phyloP scores from a whole-genome alignment of 805 yeast genomes.

The Suhomyces vadensis region DNA sequence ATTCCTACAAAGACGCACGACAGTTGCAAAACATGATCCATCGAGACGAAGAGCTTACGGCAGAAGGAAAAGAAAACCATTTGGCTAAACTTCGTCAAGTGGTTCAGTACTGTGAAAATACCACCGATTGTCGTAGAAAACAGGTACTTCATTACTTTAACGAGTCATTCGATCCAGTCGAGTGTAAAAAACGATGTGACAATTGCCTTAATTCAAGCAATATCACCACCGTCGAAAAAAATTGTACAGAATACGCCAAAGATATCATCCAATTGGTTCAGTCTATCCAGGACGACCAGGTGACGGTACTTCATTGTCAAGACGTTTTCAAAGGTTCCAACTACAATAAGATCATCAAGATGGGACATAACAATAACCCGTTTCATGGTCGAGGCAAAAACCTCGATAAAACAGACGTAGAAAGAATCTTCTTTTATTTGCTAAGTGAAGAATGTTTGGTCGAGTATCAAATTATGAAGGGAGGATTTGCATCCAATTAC shows the following conservation, averaged over 20 bases:
- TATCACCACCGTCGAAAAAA: slow-evolving; percentile 51
- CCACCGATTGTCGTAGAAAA: slow-evolving; percentile 84
- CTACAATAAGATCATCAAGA: slow-evolving; percentile 55
- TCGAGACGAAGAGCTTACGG: slow-evolving; percentile 67
- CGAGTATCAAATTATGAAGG: slow-evolving; percentile 72
- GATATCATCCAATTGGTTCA: slow-evolving; percentile 61
- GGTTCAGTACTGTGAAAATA: slow-evolving; percentile 87
- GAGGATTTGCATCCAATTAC: slow-evolving; percentile 83
- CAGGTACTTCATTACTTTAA: slow-evolving; percentile 90
- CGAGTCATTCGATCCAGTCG: slow-evolving; percentile 67
- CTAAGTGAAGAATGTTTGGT: slow-evolving; percentile 62
- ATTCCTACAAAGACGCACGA: slow-evolving; percentile 77
- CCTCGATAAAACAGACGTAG: slow-evolving; percentile 67
- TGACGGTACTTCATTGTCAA: slow-evolving; percentile 78
- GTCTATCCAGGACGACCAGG: slow-evolving; percentile 54
- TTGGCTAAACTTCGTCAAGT: slow-evolving; percentile 76
- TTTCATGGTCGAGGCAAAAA: slow-evolving; percentile 71
- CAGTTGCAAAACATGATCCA: slow-evolving; percentile 74
- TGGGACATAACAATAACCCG: slow-evolving; percentile 61
- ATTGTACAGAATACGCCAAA: slow-evolving; percentile 66
- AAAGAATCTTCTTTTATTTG: slow-evolving; percentile 79
- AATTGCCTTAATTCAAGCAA: slow-evolving; percentile 59
- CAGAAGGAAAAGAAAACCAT: slow-evolving; percentile 71
- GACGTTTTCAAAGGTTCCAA: slow-evolving; percentile 79
- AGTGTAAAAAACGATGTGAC: slow-evolving; percentile 79